Conservation (phyloP, 2,329 filamentous ascomycete species). For the Sarocladiaceae sp. region DNA sequence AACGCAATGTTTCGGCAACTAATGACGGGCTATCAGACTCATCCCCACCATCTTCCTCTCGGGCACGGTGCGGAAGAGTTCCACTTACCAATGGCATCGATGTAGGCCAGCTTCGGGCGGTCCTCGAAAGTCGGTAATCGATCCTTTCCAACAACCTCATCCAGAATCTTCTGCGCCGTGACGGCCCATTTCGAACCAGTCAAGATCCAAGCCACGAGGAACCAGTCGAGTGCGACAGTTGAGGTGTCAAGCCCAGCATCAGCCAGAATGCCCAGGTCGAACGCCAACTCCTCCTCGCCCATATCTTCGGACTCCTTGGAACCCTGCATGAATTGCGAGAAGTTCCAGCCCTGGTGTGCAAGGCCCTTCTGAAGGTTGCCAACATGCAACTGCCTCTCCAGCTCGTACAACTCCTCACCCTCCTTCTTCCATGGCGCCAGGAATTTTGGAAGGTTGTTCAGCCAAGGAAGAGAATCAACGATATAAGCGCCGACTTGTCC, state of each 20-base stretch:
- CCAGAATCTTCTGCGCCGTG: constrained; percentile 37
- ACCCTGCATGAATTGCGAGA: constrained; percentile 22
- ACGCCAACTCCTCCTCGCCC: constrained; percentile 24
- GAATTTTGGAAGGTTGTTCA: constrained; percentile 33
- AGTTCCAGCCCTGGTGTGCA: constrained; percentile 24
- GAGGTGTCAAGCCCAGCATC: constrained; percentile 29
- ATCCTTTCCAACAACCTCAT: constrained; percentile 33
- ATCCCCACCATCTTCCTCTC: no score
- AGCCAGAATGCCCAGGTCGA: constrained; percentile 25
- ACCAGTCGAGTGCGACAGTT: constrained; percentile 24
- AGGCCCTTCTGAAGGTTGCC: constrained; percentile 20
- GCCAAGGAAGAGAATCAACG: constrained; percentile 36
- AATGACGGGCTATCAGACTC: no score
- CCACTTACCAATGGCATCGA: constrained; percentile 27
- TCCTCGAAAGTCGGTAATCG: constrained; percentile 35
- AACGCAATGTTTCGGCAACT: constrained; percentile 39
- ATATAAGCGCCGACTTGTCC: constrained; percentile 29
- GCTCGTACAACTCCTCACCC: constrained; percentile 28
- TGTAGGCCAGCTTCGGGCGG: constrained; percentile 33
- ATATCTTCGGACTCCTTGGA: constrained; percentile 18
- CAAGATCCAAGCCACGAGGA: constrained; percentile 26
- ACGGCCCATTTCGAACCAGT: constrained; percentile 16
- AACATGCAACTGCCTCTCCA: constrained; percentile 21
- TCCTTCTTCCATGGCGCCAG: constrained; percentile 31
- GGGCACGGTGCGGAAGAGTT: no score